Evolutionary conservation across 2,329 filamentous ascomycete species (phyloP), one percentile per base, ranked within the genome.

Genomic region (Hypoxylon sp.): DNA sequence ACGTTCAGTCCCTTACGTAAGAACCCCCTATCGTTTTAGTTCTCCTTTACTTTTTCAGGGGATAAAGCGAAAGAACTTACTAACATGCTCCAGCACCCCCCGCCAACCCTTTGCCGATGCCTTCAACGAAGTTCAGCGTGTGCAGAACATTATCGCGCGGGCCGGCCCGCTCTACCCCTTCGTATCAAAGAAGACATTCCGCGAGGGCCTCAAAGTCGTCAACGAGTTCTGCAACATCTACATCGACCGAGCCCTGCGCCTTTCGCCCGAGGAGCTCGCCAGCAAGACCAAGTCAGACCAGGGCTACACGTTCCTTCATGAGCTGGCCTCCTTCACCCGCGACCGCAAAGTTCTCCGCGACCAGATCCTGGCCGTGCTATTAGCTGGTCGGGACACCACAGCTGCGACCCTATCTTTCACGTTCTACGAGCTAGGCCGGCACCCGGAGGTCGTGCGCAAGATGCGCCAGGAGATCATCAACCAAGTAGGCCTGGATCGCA

Each of bases 301-400:
- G 68, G 87, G 86, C 50, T 94, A 96, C 79, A 97, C 92, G 1
- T 97, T 98, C 81, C 86, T 97, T 19, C 92, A 97, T 79, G 92
- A 93, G 30, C 87, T 98, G 2, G 93, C 93, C 48, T 85, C 86
- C 41, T 94, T 93, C 81, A 97, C 94, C 0, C 89, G 92, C 34
- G 87, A 91, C 75, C 84, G 84, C 61, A 86, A 85, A 59, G 87
- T 93, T 3, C 86, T 98, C 13, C 92, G 93, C 34, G 94, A 97
- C 79, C 94, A 98, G 79, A 84, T 97, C 51, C 86, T 96, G 14
- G 90, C 91, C 48, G 87, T 97, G 10, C 86, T 98, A 2, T 87
- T 98, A 14, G 94, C 94, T 1, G 94, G 93, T 11, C 87, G 92
- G 41, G 94, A 98, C 79, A 97, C 94, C 13, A 98, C 94, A 0